A percentile compares a stretch with the other conserved stretches of the same genome.
phyloP scores from a whole-genome alignment of 106 monocot species.

The Ottelia alismoides region DNA sequence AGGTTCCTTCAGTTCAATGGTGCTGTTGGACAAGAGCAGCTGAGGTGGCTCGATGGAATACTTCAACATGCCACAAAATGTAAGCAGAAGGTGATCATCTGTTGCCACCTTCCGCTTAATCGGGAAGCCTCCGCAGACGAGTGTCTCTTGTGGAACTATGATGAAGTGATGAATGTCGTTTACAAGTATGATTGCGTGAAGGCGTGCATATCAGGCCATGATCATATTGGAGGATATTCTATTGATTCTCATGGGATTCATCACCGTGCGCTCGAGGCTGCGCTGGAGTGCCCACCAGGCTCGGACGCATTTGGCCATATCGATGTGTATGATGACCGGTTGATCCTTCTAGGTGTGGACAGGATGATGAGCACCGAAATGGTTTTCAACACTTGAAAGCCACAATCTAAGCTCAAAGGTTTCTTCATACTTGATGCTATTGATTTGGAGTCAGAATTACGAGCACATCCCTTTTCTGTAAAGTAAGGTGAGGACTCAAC shows the following conservation, averaged over 20 bases:
- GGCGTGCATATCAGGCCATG: conserved; percentile 79
- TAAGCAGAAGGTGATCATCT: conserved; percentile 56
- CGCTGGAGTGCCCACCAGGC: conserved; percentile 71
- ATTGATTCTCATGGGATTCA: conserved; percentile 64
- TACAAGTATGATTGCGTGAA: conserved; percentile 56
- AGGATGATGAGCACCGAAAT: conserved; percentile 53
- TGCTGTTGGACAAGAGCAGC: conserved; percentile 51
- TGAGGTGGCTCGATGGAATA: conserved; percentile 54
- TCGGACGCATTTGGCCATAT: conserved; percentile 50
- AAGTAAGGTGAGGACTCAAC: no score
- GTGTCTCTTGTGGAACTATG: conserved; percentile 79
- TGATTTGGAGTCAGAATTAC: no score
- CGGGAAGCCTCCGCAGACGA: conserved; percentile 29
- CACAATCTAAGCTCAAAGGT: no score
- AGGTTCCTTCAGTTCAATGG: conserved; percentile 84
- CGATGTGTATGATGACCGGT: conserved; percentile 51
- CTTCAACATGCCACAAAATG: conserved; percentile 28
- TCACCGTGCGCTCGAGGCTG: conserved; percentile 75
- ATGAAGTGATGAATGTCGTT: conserved; percentile 58
- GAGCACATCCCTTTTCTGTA: no score
- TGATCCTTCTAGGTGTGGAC: conserved; percentile 43
- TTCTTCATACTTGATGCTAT: no score
- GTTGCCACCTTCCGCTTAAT: conserved; percentile 66
- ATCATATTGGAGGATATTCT: conserved; percentile 65
- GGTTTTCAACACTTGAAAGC: conserved; percentile 22